Evolutionary conservation across 805 yeast genomes (phyloP).

Genomic region (Schizosaccharomyces lindneri): DNA sequence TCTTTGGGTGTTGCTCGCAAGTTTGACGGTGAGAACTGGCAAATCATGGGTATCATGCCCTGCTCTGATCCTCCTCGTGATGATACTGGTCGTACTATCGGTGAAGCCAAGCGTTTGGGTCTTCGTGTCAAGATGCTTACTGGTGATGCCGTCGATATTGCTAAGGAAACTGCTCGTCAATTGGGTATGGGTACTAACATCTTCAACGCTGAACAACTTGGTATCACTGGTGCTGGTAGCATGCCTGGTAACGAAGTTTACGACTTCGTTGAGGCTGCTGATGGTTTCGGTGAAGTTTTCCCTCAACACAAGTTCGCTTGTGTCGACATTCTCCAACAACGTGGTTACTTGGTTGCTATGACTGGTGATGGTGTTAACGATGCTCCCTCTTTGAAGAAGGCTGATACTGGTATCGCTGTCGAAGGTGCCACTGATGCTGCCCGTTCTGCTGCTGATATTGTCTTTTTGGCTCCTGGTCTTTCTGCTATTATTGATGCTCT

Average conservation of each 20-base stretch:
- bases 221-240: slow-evolving; percentile 55
- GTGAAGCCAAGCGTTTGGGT: slow-evolving; percentile 78
- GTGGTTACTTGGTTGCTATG: slow-evolving; percentile 46
- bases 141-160: slow-evolving; percentile 98
- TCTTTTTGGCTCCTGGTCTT: slow-evolving; percentile 32
- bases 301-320: slow-evolving; percentile 45
- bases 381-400: slow-evolving; percentile 43
- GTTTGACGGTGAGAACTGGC: slow-evolving; percentile 98
- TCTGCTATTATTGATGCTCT: slow-evolving; percentile 36
- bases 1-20: slow-evolving; percentile 96
- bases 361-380: slow-evolving; percentile 50
- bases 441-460: slow-evolving; percentile 21
- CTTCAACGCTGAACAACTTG: slow-evolving; percentile 88
- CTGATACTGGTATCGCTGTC: slow-evolving; percentile 75
- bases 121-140: slow-evolving; percentile 92
- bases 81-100: slow-evolving; percentile 84
- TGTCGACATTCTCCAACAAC: slow-evolving; percentile 36
- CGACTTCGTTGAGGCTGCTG: slow-evolving; percentile 62
- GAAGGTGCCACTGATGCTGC: slow-evolving; percentile 24
- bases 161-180: slow-evolving; percentile 95
- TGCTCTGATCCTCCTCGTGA: slow-evolving; percentile 98
- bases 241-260: slow-evolving; percentile 42
- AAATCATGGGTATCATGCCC: slow-evolving; percentile 92
- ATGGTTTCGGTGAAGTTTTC: slow-evolving; percentile 68
- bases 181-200: slow-evolving; percentile 90